Base-by-base conservation (phyloP, 2,329 filamentous ascomycete genomes). In the Aplosporella prunicola region DNA sequence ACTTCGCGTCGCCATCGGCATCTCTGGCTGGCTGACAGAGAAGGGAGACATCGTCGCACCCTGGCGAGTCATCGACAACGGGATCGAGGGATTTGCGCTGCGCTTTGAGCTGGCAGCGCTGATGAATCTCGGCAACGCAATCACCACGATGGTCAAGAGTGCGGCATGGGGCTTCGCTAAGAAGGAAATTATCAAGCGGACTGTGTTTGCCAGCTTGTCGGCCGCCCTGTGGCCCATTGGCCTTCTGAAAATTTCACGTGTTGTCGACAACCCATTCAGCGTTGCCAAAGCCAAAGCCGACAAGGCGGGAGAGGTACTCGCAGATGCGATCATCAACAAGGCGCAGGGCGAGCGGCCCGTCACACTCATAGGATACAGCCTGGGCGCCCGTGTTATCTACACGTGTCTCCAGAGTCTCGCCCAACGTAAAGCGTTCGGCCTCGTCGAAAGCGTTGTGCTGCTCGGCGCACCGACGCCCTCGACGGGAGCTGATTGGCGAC, bases 341-440 rank as follows among this genome's bases (percentile, higher is more conserved):
- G 80, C 83, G 0, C 85, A 89, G 52, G 86, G 86, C 25, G 82
- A 91, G 56, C 69, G 86, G 9, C 80, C 84, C 0, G 81, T 93
- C 1, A 88, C 80, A 0, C 63, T 93, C 1, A 70, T 93, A 14
- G 86, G 85, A 1, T 93, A 88, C 57, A 88, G 83, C 1, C 67
- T 91, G 2, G 86, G 86, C 7, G 83, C 85, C 4, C 71, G 83
- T 17, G 76, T 89, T 9, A 86, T 95, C 32, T 93, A 83, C 56
- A 76, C 80, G 1, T 94, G 88, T 49, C 68, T 94, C 2, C 76
- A 80, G 51, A 76, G 70, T 8, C 72, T 95, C 9, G 84, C 85
- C 0, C 78, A 85, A 53, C 73, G 86, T 27, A 74, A 75, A 40
- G 85, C 82, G 0, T 94, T 93, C 49, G 89, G 88, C 0, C 63